A percentile compares a stretch with the other conserved stretches of the same genome.
phyloP scores from a whole-genome alignment of 257 asterid species.

The Nicotiana otophora region DNA sequence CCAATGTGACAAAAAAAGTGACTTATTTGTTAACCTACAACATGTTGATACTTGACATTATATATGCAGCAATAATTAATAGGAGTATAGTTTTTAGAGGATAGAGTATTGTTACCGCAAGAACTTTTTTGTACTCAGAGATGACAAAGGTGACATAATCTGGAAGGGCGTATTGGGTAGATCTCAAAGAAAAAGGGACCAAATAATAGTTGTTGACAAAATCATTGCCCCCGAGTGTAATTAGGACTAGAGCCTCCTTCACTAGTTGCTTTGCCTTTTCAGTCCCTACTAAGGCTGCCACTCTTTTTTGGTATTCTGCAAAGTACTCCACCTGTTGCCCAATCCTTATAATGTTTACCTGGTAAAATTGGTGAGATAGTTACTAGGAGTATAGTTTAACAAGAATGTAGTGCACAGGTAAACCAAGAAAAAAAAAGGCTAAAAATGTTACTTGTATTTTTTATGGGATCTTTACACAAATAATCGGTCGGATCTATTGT shows the following conservation, averaged over 20 bases:
- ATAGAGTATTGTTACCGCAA: conserved; percentile 33
- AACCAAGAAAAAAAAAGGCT: neutral
- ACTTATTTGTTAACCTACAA: neutral
- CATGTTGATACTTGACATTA: neutral
- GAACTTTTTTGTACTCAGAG: conserved; percentile 56
- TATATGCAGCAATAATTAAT: neutral
- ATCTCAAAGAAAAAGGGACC: conserved; percentile 57
- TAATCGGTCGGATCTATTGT: accelerated
- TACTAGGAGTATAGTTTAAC: too few species aligned
- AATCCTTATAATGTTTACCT: conserved; percentile 72
- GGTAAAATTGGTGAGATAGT: neutral
- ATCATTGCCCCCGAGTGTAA: conserved; percentile 89
- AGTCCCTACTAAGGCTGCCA: conserved; percentile 40
- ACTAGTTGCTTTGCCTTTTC: conserved; percentile 34
- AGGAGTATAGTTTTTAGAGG: neutral
- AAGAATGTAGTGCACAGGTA: neutral
- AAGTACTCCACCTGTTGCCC: conserved; percentile 49
- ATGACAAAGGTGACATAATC: conserved; percentile 47
- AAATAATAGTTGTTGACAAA: conserved; percentile 82
- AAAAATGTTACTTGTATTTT: too few species aligned
- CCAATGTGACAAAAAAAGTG: neutral
- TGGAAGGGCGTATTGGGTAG: conserved; percentile 49
- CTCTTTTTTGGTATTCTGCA: conserved; percentile 46
- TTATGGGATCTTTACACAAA: too few species aligned
- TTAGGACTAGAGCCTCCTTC: conserved; percentile 44